Percentiles rank a stretch among this genome's conserved stretches.
Conservation (phyloP, 2,329 filamentous ascomycete genomes). For the Diplodia mutila region DNA sequence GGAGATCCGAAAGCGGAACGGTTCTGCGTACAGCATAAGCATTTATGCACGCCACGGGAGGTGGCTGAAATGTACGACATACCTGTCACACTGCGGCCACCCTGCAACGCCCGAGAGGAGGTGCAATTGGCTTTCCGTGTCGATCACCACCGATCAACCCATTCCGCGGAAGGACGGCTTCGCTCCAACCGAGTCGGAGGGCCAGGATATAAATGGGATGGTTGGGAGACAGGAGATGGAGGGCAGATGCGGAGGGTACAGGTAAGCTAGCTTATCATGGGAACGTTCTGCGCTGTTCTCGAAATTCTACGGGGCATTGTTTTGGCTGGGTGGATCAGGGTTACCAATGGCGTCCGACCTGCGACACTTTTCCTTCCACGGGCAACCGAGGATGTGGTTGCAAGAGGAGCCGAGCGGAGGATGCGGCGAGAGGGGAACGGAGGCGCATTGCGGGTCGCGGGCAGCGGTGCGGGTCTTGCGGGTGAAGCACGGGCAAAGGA, state of each 20-base stretch:
- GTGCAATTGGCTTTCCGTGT: neutral
- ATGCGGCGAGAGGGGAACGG: neutral
- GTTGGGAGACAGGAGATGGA: neutral
- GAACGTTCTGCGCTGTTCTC: neutral
- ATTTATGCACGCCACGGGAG: slow-evolving; percentile 11
- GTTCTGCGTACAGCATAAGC: neutral
- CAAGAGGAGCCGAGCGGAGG: neutral
- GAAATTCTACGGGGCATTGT: neutral
- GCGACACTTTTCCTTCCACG: no score
- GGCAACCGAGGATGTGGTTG: neutral
- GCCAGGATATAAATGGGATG: neutral
- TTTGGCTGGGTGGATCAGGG: neutral
- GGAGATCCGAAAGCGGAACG: neutral
- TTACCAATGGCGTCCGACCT: no score
- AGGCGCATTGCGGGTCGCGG: neutral
- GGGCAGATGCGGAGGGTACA: neutral
- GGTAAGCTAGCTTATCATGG: neutral
- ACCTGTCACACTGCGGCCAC: neutral
- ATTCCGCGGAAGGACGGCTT: neutral
- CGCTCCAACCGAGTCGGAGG: neutral
- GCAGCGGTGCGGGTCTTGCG: neutral
- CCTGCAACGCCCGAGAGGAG: no score
- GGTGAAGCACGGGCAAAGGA: neutral
- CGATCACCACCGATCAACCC: neutral
- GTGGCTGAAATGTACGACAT: slow-evolving; percentile 2